Conservation (phyloP, 2,329 filamentous ascomycete species). For the Talaromyces sp. region DNA sequence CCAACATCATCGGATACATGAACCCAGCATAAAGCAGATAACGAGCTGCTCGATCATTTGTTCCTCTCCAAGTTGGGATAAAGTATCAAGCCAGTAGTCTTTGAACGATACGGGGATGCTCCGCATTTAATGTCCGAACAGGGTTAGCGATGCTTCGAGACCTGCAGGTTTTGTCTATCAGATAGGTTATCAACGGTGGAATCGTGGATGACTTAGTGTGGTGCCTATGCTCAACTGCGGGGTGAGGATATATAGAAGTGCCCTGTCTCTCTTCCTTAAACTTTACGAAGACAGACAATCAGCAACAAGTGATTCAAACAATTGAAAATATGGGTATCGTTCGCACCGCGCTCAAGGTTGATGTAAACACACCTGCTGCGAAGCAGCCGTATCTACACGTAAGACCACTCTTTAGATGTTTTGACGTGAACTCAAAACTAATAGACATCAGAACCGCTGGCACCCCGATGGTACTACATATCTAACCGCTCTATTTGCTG, state of each 20-base stretch:
- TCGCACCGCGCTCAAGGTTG: conserved; percentile 69
- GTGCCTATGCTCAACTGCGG: background rate
- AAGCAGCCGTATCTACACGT: conserved; percentile 70
- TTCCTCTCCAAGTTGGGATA: background rate
- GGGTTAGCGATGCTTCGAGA: background rate
- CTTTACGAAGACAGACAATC: background rate
- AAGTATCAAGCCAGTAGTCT: background rate
- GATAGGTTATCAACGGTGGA: background rate
- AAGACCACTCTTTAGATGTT: background rate
- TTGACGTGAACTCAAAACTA: background rate
- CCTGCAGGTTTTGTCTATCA: background rate
- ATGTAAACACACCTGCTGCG: conserved; percentile 66
- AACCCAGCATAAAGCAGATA: background rate
- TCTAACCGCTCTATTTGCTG: background rate
- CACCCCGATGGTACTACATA: conserved; percentile 74
- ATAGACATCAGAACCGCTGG: conserved; percentile 71
- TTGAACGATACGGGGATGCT: no score
- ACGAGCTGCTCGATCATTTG: background rate
- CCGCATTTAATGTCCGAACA: background rate
- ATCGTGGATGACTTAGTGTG: background rate
- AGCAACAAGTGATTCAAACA: background rate
- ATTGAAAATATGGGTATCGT: conserved; percentile 47
- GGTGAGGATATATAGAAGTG: background rate
- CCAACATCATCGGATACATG: background rate
- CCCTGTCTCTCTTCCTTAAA: background rate